Base-by-base conservation (phyloP, 202 grass and related monocot species). In the Elaeis oleifera region DNA sequence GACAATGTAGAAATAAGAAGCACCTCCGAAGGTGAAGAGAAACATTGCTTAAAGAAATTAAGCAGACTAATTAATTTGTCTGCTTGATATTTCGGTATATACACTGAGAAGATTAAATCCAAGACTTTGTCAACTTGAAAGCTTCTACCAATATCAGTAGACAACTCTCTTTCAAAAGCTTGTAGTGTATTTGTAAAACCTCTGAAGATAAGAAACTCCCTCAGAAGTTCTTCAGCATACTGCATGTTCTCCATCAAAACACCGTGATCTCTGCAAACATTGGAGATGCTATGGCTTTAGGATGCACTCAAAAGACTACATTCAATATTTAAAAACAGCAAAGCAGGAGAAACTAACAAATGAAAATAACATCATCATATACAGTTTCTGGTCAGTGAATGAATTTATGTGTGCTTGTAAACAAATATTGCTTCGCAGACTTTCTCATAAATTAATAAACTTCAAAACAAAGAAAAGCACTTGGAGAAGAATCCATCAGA, bases 51-150 rank as follows among this genome's bases (percentile, higher is more conserved):
- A 51, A 96, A 85, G 67, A 96, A 96, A 50, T 49, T 79, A 26
- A 96, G 83, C 51, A 96, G 44, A 18, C 48, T 54, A 44, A 81
- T 57, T 82, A 96, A 68, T 56, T 74, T 96, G 24, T 82, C 84
- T 51, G 80, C 59, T 80, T 96, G 78, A 74, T 90, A 90, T 68
- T 85, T 85, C 0, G 87, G 87, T 54, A 96, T 25, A 64, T 96
- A 96, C 64, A 79, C 68, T 51, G 81, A 81, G 74, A 96, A 96
- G 5, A 90, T 82, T 32, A 90, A 80, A 78, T 96, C 84, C 73
- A 96, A 65, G 22, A 91, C 85, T 77, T 85, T 96, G 51, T 96
- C 87, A 58, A 83, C 84, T 74, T 96, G 84, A 71, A 96, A 91
- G 36, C 85, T 91, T 76, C 74, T 91, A 56, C 84, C 84, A 2